Conservation (phyloP, 129 eudicot species). For the Lonicera japonica region DNA sequence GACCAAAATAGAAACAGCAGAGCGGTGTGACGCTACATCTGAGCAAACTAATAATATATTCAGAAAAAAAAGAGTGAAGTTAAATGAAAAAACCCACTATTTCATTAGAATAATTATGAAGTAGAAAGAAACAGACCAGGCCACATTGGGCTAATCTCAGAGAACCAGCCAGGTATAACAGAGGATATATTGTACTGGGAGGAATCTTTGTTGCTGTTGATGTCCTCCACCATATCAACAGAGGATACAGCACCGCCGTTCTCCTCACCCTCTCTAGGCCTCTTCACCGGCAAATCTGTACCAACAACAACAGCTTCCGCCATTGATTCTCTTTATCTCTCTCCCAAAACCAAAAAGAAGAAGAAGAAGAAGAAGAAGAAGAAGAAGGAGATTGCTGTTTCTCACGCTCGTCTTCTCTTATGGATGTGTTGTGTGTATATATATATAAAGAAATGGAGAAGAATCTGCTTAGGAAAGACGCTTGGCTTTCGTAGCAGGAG, state of each 20-base stretch:
- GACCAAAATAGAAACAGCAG: neutral
- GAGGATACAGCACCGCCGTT: conserved; percentile 16
- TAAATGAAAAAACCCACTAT: no score
- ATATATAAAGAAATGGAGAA: neutral
- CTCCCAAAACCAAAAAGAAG: neutral
- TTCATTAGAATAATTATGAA: no score
- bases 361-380: no score
- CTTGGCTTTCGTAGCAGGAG: no score
- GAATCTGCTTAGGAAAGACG: conserved; percentile 32
- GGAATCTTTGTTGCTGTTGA: neutral
- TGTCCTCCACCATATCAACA: conserved; percentile 17
- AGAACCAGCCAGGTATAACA: conserved; percentile 94
- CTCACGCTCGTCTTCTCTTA: neutral
- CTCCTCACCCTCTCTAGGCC: conserved; percentile 36
- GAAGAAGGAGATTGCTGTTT: neutral
- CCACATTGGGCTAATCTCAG: conserved; percentile 99
- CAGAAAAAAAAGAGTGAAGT: no score
- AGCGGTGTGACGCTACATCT: no score
- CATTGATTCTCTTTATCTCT: conserved; percentile 13
- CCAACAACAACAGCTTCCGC: conserved; percentile 20
- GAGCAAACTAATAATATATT: no score
- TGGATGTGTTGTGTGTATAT: no score
- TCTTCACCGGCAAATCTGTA: conserved; percentile 40
- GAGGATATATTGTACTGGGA: conserved; percentile 38
- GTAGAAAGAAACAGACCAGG: conserved; percentile 70